phyloP scores from a whole-genome alignment of 73 alveolate species.

The Urostyla sp. region DNA sequence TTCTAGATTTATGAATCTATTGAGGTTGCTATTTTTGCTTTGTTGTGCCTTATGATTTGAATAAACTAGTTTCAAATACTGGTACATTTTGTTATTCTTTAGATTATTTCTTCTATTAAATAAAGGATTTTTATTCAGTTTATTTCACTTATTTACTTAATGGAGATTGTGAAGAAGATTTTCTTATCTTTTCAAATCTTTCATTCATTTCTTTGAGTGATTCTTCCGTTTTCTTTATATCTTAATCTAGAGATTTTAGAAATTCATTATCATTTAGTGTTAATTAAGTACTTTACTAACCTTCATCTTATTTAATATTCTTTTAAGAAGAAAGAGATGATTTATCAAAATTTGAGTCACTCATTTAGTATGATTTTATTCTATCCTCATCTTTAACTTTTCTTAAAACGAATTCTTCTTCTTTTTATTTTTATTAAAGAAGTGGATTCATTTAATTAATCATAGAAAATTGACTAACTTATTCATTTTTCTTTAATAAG shows the following conservation, averaged over 20 bases:
- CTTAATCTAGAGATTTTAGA: slow-evolving; percentile 16
- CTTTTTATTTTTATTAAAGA: no score
- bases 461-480: no score
- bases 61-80: slow-evolving; percentile 17
- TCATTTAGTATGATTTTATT: no score
- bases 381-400: no score
- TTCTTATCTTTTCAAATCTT: slow-evolving; percentile 29
- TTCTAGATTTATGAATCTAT: slow-evolving; percentile 13
- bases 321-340: no score
- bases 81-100: neutral
- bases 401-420: no score
- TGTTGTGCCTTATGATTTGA: slow-evolving; percentile 32
- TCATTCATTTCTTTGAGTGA: slow-evolving; percentile 42
- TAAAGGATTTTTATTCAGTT: slow-evolving; percentile 23
- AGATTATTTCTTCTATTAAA: no score
- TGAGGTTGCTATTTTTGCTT: neutral
- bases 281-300: no score
- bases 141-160: slow-evolving; percentile 16
- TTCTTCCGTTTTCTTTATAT: slow-evolving; percentile 42
- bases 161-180: slow-evolving; percentile 18
- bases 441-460: no score
- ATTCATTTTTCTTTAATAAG: no score
- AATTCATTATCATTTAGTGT: slow-evolving; percentile 32
- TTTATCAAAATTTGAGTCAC: no score
- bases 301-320: no score